Evolutionary conservation across 139 green algal species (phyloP), one percentile per base, ranked within the genome.

Genomic region (Auxenochlorella pyrenoidosa): DNA sequence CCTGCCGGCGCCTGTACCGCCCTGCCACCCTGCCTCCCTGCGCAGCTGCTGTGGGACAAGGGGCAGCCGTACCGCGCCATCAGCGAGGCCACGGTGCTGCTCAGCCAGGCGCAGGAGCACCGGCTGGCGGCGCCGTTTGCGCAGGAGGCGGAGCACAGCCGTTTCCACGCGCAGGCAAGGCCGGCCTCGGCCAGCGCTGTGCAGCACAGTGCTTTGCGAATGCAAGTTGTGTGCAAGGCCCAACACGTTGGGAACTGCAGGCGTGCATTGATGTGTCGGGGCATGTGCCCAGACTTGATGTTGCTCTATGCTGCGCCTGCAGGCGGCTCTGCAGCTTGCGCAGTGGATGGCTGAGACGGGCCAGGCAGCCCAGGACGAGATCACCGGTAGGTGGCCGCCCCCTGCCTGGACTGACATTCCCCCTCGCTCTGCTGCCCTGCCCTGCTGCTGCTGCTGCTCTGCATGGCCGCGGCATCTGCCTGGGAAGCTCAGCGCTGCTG

Each of bases 11-110:
- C 60, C 63, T 22, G 4, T 71, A 3, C 22, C 60, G 24, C 54
- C 54, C 8, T 36, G 16, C 66, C 66, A 16, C n/a, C 70, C 34
- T 71, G 4, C 70, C 5, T n/a, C 19, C 12, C 36, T 13, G 94
- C 95, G 75, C 95, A 96, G 91, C 94, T 99, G 83, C 93, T 99
- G 76, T 98, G 96, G 95, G 93, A 93, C 18, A 93, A 86, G 66
- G 95, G 94, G 40, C 89, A 95, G 82, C 89, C 75, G 0, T 76
- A 91, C 72, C 47, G 84, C 0, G 93, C 92, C 21, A 86, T 96
- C 59, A 81, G 75, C 18, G 85, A 93, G 82, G 87, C 92, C 28
- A 83, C 93, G 79, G 60, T 88, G 86, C 68, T 87, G 41, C 77
- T 59, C 32, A 36, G 43, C 26, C 80, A 85, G 80, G 80, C 80